Percentiles rank a stretch among this genome's conserved stretches.
Conservation (phyloP, 495 filamentous ascomycete genomes). For the Xylaria longipes region DNA sequence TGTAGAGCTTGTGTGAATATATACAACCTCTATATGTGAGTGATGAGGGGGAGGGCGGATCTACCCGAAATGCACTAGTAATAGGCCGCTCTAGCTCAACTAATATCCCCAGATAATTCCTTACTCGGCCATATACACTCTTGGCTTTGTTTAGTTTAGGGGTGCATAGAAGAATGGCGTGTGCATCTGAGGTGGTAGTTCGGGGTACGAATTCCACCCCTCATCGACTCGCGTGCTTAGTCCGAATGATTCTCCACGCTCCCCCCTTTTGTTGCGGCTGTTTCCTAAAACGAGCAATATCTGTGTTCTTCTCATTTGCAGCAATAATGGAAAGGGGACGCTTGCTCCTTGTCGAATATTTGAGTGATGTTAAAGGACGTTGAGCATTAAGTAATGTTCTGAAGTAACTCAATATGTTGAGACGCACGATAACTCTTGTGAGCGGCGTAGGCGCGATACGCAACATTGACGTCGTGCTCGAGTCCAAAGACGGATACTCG, state of each 20-base stretch:
- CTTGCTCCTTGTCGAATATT: neutral
- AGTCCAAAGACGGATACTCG: neutral
- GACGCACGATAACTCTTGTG: neutral
- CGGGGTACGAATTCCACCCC: conserved; percentile 4
- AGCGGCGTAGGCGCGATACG: neutral
- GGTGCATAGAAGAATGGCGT: neutral
- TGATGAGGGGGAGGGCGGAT: conserved; percentile 14
- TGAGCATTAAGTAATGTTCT: neutral
- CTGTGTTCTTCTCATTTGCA: neutral
- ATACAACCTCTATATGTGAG: neutral
- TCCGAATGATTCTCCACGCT: neutral
- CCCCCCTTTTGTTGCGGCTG: neutral
- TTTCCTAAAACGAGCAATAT: neutral
- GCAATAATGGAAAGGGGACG: neutral
- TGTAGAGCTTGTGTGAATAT: neutral
- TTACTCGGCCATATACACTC: neutral
- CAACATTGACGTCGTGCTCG: neutral
- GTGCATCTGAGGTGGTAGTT: neutral
- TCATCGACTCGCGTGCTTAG: neutral
- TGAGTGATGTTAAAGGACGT: neutral
- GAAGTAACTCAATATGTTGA: neutral
- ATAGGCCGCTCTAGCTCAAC: neutral
- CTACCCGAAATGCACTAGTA: conserved; percentile 14
- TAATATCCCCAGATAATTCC: neutral
- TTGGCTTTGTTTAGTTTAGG: neutral